phyloP scores from a whole-genome alignment of 345 rosid species.

The Euclidium syriacum region DNA sequence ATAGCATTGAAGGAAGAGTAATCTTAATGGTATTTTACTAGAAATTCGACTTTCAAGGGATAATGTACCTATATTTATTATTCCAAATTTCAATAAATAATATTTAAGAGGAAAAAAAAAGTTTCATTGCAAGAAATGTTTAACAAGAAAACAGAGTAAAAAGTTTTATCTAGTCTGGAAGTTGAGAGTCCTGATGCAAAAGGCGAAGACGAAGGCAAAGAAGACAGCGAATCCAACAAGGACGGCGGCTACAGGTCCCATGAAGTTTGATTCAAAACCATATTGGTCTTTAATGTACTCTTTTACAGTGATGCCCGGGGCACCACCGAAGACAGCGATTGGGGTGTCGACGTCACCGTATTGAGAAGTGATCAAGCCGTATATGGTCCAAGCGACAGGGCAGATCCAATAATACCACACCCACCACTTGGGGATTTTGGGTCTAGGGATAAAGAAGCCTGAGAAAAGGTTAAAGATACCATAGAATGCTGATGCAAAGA shows the following conservation, averaged over 20 bases:
- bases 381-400: constrained; percentile 77
- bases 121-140: background rate
- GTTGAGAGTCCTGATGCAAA: constrained; percentile 69
- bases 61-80: too few species aligned
- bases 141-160: background rate
- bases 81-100: background rate
- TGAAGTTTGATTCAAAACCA: constrained; percentile 65
- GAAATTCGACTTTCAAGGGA: too few species aligned
- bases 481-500: constrained; percentile 71
- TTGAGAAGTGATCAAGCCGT: constrained; percentile 58
- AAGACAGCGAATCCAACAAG: constrained; percentile 53
- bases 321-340: constrained; percentile 36
- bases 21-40: too few species aligned
- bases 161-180: constrained; percentile 48
- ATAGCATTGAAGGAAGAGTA: too few species aligned
- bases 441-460: constrained; percentile 84
- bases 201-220: constrained; percentile 74
- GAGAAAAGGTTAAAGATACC: constrained; percentile 74
- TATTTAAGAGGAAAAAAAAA: background rate
- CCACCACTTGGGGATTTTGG: constrained; percentile 87
- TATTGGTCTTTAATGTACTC: constrained; percentile 43
- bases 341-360: constrained; percentile 45
- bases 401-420: constrained; percentile 88
- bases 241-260: constrained; percentile 64
- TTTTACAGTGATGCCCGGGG: constrained; percentile 28